Evolutionary conservation across 352 stramenopile genomes (phyloP).

Genomic region (Pythium aphanidermatum): DNA sequence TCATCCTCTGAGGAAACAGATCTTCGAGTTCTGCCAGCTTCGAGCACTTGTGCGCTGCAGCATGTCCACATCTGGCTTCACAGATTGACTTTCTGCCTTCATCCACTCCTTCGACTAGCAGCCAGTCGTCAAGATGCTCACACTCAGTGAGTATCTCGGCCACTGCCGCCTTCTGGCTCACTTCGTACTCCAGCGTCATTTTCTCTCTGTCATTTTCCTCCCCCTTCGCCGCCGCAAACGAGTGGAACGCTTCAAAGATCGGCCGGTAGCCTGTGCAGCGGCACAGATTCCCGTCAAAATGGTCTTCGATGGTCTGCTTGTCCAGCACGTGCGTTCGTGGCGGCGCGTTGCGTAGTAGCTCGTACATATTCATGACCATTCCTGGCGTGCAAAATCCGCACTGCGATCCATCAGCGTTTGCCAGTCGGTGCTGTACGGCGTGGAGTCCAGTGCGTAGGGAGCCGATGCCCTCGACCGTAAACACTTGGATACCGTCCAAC

Average conservation of each 20-base stretch:
- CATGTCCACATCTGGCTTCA: constrained; percentile 17
- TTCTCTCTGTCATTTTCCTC: neutral
- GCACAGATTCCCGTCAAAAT: constrained; percentile 89
- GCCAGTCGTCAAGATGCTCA: constrained; percentile 26
- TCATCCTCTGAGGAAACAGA: constrained; percentile 8
- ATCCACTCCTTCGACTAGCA: constrained; percentile 21
- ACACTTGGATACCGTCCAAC: constrained; percentile 75
- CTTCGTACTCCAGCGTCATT: constrained; percentile 11
- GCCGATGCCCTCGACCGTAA: constrained; percentile 82
- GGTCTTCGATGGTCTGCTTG: constrained; percentile 52
- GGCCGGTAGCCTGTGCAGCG: constrained; percentile 81
- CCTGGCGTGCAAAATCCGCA: constrained; percentile 78
- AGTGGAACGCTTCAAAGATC: constrained; percentile 34
- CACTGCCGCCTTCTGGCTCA: neutral
- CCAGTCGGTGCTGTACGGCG: constrained; percentile 61
- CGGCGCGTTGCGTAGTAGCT: constrained; percentile 14
- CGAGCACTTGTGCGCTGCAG: neutral
- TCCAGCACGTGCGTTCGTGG: too few relatives aligned
- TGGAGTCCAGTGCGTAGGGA: constrained; percentile 26
- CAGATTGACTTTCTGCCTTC: constrained; percentile 19
- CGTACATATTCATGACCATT: constrained; percentile 37
- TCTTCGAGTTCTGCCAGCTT: constrained; percentile 35
- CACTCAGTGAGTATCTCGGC: constrained; percentile 14
- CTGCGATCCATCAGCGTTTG: constrained; percentile 72
- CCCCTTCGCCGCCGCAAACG: constrained; percentile 14